Conservation (phyloP, 1,284 basidiomycete species). For the Bondarzewia mesenterica region DNA sequence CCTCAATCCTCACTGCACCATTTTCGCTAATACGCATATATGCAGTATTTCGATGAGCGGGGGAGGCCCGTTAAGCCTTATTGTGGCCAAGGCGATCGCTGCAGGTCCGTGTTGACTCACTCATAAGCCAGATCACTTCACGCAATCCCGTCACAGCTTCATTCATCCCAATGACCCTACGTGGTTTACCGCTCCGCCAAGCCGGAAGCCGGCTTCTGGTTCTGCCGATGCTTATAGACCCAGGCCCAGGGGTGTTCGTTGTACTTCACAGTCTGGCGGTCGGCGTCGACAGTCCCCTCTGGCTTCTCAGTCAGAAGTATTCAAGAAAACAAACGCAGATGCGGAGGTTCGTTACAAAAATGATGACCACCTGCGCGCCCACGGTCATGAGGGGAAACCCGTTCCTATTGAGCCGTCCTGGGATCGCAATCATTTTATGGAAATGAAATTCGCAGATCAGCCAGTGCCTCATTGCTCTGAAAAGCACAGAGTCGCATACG, state of each 20-base stretch:
- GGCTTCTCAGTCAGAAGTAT: conserved; percentile 22
- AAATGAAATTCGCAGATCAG: not conserved
- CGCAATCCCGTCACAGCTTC: conserved; percentile 28
- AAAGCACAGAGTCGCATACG: not conserved
- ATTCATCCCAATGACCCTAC: conserved; percentile 41
- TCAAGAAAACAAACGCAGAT: conserved; percentile 21
- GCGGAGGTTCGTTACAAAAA: not conserved
- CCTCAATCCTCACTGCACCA: not conserved
- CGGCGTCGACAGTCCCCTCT: conserved; percentile 16
- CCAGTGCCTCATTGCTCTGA: not conserved
- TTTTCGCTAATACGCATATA: not conserved
- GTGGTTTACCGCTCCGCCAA: conserved; percentile 22
- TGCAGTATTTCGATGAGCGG: conserved; percentile 35
- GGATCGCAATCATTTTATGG: no score
- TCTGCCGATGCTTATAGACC: not conserved
- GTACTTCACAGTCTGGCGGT: not conserved
- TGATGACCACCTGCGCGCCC: no score
- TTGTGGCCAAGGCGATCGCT: conserved; percentile 37
- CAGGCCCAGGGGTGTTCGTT: no score
- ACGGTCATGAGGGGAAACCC: no score
- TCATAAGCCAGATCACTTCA: not conserved
- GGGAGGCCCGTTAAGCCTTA: conserved; percentile 32
- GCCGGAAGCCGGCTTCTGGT: not conserved
- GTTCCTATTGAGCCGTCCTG: no score
- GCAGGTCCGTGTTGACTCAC: conserved; percentile 29